Conservation (phyloP, 345 rosid species). For the Psidium guajava region DNA sequence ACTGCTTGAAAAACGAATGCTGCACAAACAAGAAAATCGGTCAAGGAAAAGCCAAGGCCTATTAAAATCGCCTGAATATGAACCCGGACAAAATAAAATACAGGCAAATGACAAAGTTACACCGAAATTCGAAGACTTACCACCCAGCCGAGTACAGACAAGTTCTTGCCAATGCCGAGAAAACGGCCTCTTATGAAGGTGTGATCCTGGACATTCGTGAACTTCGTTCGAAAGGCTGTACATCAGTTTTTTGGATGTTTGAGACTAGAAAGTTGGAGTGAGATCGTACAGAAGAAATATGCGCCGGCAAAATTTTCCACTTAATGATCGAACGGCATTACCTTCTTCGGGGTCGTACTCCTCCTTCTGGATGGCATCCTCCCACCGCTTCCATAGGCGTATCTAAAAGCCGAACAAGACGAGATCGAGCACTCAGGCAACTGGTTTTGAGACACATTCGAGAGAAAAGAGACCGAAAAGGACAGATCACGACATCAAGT, state of each 20-base stretch:
- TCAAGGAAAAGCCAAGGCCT: background rate
- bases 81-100: background rate
- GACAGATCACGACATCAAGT: background rate
- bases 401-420: slow-evolving; percentile 20
- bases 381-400: slow-evolving; percentile 78
- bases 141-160: slow-evolving; percentile 48
- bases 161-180: slow-evolving; percentile 57
- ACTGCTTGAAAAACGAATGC: slow-evolving; percentile 88
- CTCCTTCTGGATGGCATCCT: slow-evolving; percentile 31
- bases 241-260: background rate
- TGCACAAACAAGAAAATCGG: slow-evolving; percentile 5
- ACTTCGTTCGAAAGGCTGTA: slow-evolving; percentile 27
- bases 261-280: background rate
- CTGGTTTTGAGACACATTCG: background rate
- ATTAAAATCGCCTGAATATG: background rate
- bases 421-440: background rate
- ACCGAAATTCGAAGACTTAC: slow-evolving; percentile 19
- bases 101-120: background rate
- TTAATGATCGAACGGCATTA: background rate
- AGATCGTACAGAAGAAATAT: background rate
- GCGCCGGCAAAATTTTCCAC: background rate
- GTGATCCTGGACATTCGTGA: slow-evolving; percentile 53
- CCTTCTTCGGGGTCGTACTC: slow-evolving; percentile 36
- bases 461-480: background rate
- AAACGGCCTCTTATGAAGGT: slow-evolving; percentile 60